Percentiles rank a stretch among this genome's conserved stretches.
phyloP scores from a whole-genome alignment of 208 protist genomes.

The Leishmania aethiopica region DNA sequence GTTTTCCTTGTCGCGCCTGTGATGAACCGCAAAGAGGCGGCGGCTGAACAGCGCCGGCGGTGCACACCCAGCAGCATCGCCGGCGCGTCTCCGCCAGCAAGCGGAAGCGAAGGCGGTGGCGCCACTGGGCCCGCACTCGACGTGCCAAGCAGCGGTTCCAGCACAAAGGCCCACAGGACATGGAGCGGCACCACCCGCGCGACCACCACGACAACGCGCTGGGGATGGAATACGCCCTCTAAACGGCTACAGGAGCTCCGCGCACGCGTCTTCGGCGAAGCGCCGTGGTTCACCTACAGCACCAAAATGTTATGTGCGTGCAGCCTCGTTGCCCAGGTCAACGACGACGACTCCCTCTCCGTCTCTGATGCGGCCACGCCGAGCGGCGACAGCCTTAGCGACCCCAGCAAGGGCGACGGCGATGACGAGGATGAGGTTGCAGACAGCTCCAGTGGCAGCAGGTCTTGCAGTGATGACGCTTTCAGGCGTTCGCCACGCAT shows the following conservation, averaged over 20 bases:
- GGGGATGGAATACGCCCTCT: neutral
- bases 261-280: slow-evolving; percentile 20
- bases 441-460: slow-evolving; percentile 2
- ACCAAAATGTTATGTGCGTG: neutral
- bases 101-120: neutral
- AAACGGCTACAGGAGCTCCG: slow-evolving; percentile 6
- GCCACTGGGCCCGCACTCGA: neutral
- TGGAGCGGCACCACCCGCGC: neutral
- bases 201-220: neutral
- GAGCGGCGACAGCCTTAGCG: neutral
- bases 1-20: slow-evolving; percentile 78
- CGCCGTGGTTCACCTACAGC: slow-evolving; percentile 22
- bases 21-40: slow-evolving; percentile 2
- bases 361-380: neutral
- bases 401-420: neutral
- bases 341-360: neutral
- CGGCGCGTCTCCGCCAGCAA: neutral
- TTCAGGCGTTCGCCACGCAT: neutral
- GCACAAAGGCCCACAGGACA: neutral
- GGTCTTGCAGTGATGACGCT: neutral
- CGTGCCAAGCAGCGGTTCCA: neutral
- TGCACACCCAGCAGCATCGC: neutral
- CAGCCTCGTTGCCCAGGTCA: neutral
- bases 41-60: neutral
- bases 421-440: neutral